Conservation (phyloP, 495 filamentous ascomycete species). For the Emericellopsis terricola region DNA sequence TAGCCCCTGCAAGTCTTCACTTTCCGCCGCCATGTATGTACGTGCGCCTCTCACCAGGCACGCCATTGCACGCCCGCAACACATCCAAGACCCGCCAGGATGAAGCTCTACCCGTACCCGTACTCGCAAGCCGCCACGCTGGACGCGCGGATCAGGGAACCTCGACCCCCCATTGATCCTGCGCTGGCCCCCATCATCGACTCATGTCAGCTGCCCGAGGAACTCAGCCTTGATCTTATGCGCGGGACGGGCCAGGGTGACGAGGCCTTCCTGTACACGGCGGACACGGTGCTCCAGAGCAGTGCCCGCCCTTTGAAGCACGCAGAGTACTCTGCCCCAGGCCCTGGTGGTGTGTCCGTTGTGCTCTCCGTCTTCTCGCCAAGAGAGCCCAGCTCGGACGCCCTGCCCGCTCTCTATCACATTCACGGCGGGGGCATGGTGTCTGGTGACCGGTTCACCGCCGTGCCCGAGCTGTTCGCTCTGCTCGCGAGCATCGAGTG, state of each 20-base stretch:
- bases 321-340: not conserved
- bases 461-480: slow-evolving; percentile 3
- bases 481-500: slow-evolving; percentile 6
- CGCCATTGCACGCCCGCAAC: not conserved
- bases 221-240: slow-evolving; percentile 4
- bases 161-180: slow-evolving; percentile 4
- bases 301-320: not conserved
- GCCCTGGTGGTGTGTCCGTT: not conserved
- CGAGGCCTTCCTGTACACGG: not conserved
- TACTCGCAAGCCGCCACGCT: slow-evolving; percentile 4
- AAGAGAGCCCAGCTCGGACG: slow-evolving; percentile 1
- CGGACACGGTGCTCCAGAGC: not conserved
- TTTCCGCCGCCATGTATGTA: too few species aligned
- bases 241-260: not conserved
- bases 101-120: not conserved
- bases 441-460: slow-evolving; percentile 3
- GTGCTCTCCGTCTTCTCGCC: slow-evolving; percentile 3
- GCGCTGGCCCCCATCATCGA: slow-evolving; percentile 2
- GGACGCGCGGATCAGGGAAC: slow-evolving; percentile 4
- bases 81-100: not conserved
- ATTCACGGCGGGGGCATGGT: slow-evolving; percentile 4
- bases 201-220: slow-evolving; percentile 2
- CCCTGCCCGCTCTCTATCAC: slow-evolving; percentile 1
- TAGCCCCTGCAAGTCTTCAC: too few species aligned
- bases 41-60: too few species aligned